phyloP scores from a whole-genome alignment of 495 filamentous ascomycete genomes.

The Aspergillus asperescens region DNA sequence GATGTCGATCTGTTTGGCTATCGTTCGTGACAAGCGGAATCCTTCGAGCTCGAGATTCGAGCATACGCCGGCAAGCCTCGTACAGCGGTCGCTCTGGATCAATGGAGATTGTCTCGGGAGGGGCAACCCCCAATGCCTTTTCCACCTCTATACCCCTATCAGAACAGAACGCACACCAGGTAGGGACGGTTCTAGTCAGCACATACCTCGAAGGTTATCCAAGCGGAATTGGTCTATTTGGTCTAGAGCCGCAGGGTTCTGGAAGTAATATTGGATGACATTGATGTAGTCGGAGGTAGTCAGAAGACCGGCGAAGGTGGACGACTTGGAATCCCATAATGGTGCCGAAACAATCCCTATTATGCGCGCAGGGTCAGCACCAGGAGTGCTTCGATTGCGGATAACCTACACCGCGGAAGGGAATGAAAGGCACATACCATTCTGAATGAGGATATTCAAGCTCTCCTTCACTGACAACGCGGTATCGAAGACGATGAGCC shows the following conservation, averaged over 20 bases:
- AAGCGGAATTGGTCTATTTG: conserved; percentile 92
- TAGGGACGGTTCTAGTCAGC: neutral
- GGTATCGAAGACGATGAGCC: conserved; percentile 93
- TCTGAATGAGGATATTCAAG: conserved; percentile 92
- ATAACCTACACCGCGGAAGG: no score
- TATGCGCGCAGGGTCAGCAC: conserved; percentile 21
- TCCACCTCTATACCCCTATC: conserved; percentile 67
- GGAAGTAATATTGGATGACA: conserved; percentile 99
- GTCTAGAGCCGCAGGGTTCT: conserved; percentile 84
- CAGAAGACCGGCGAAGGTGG: conserved; percentile 87
- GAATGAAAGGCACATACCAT: conserved; percentile 61
- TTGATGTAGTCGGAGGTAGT: conserved; percentile 98
- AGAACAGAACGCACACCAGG: neutral
- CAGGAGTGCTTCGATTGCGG: conserved; percentile 4
- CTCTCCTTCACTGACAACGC: conserved; percentile 95
- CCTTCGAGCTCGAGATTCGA: conserved; percentile 83
- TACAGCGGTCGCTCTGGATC: conserved; percentile 86
- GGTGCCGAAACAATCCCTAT: conserved; percentile 96
- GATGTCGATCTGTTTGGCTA: conserved; percentile 86
- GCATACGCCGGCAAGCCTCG: conserved; percentile 91
- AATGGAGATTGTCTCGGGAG: conserved; percentile 92
- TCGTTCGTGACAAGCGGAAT: conserved; percentile 94
- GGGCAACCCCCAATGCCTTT: conserved; percentile 81
- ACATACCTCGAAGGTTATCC: conserved; percentile 78
- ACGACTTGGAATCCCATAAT: conserved; percentile 92